Evolutionary conservation across 495 filamentous ascomycete genomes (phyloP), one percentile per base, ranked within the genome.

Genomic region (Pseudomonodictys pantanalensis): DNA sequence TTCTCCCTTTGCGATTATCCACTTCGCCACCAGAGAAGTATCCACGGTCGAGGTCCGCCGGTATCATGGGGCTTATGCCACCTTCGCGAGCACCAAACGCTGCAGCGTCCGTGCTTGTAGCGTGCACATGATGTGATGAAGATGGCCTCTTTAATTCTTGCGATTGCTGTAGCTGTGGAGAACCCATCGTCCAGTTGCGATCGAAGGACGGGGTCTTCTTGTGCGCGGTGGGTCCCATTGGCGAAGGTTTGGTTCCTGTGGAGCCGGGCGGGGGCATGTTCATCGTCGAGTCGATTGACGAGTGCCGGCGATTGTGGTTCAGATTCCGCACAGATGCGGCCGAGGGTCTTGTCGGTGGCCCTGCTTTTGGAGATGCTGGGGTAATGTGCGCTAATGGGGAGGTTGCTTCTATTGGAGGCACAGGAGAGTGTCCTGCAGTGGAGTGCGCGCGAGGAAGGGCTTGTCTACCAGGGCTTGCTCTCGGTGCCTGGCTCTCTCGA

Each of bases 1-100:
- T 93, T 47, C 89, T 81, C 17, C 76, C 79, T 60, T 74, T 77
- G 46, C 85, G 83, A n/a, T 79, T 75, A 56, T 96, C 90, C 7
- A 83, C 76, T 67, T 98, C 93, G 9, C 87, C 86, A 5, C 91
- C 90, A 1, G 93, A 97, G 69, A 96, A 95, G 71, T 97, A 97
- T 18, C 91, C 93, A 22, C 90, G 84, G 65, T 98, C 93, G 20
- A 92, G 73, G 29, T 93, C 91, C 7, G 49, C 56, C 18, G 68
- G 54, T 20, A 47, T 55, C 3, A 63, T 60, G 32, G 72, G 71
- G 3, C 30, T 62, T 28, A 70, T 28, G 12, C 62, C 59, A 26
- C 48, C 5, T 0, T 61, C 59, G 1, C 44, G 42, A 15, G 43
- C 48, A 15, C 50, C 20, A 11, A 60, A 59, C 10, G 60, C 41